A percentile compares a stretch with the other conserved stretches of the same genome.
These are phyloP conservation scores for Mercurialis annua DNA, from an alignment of 345 rosid genomes.

Conservation along the genomic window DNA sequence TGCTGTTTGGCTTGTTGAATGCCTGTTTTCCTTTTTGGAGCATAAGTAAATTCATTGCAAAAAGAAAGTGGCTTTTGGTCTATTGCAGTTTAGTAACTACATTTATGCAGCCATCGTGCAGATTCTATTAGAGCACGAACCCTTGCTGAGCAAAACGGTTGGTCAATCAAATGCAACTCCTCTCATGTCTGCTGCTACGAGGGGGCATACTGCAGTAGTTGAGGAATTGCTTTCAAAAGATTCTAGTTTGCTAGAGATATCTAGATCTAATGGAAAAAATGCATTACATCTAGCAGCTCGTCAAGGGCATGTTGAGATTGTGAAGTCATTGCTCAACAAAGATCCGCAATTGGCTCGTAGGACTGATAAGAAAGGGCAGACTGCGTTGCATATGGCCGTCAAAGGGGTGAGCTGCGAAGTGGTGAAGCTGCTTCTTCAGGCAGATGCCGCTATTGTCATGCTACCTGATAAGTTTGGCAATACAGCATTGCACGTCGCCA, in stretches of 20 bases:
- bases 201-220: conserved; percentile 66
- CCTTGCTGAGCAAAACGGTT: conserved; percentile 54
- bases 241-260: conserved; percentile 52
- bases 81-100: conserved; percentile 13
- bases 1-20: not conserved
- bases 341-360: conserved; percentile 75
- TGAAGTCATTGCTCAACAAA: conserved; percentile 53
- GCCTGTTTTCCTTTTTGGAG: not conserved
- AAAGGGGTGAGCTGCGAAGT: conserved; percentile 70
- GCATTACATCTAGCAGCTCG: conserved; percentile 89
- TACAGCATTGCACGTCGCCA: conserved; percentile 77
- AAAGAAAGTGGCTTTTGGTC: not conserved
- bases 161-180: conserved; percentile 88
- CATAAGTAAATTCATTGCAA: not conserved
- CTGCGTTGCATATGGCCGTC: conserved; percentile 95
- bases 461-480: conserved; percentile 85
- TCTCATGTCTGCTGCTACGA: conserved; percentile 72
- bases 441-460: conserved; percentile 73
- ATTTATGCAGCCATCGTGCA: conserved; percentile 68
- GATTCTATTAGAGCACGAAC: conserved; percentile 64
- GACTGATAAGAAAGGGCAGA: conserved; percentile 92
- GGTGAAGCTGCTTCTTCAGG: conserved; percentile 65
- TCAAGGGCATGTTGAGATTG: conserved; percentile 84
- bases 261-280: conserved; percentile 78
- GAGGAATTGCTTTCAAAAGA: conserved; percentile 60